These are phyloP conservation scores for Colletotrichum ledebouriae DNA, from an alignment of 2,329 filamentous ascomycete species.

Conservation along the genomic window DNA sequence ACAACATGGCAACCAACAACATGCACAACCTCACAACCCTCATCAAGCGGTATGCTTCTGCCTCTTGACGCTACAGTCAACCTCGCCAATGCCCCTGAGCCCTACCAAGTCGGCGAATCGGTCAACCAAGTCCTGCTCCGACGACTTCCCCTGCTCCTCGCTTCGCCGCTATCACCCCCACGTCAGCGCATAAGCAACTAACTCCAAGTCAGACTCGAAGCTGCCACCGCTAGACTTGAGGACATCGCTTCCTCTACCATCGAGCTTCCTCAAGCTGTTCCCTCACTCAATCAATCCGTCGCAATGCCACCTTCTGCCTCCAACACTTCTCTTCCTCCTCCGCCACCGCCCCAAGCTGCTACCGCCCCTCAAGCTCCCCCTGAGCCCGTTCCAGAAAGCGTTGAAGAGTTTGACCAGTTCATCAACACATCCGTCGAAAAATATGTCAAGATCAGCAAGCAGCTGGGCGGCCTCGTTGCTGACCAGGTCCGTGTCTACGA, in stretches of 20 bases:
- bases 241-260: slow-evolving; percentile 88
- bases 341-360: slow-evolving; percentile 50
- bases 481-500: slow-evolving; percentile 74
- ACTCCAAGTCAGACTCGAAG: slow-evolving; percentile 83
- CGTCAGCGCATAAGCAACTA: slow-evolving; percentile 52
- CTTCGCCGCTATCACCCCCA: not conserved
- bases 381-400: slow-evolving; percentile 78
- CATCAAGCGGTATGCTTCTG: slow-evolving; percentile 87
- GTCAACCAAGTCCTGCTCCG: not conserved
- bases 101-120: not conserved
- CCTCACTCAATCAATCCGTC: slow-evolving; percentile 58
- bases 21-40: slow-evolving; percentile 98
- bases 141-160: not conserved
- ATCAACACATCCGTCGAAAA: slow-evolving; percentile 80
- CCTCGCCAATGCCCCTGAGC: not conserved
- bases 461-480: slow-evolving; percentile 81
- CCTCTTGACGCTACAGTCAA: slow-evolving; percentile 12
- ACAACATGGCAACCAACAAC: slow-evolving; percentile 78
- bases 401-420: slow-evolving; percentile 89
- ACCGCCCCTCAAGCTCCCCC: slow-evolving; percentile 60
- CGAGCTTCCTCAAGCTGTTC: slow-evolving; percentile 68
- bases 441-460: slow-evolving; percentile 82
- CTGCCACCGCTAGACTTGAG: slow-evolving; percentile 94
- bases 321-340: slow-evolving; percentile 49
- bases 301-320: slow-evolving; percentile 50